These are phyloP conservation scores for Clarireedia homoeocarpa DNA, from an alignment of 2,329 filamentous ascomycete genomes.

Conservation along the genomic window DNA sequence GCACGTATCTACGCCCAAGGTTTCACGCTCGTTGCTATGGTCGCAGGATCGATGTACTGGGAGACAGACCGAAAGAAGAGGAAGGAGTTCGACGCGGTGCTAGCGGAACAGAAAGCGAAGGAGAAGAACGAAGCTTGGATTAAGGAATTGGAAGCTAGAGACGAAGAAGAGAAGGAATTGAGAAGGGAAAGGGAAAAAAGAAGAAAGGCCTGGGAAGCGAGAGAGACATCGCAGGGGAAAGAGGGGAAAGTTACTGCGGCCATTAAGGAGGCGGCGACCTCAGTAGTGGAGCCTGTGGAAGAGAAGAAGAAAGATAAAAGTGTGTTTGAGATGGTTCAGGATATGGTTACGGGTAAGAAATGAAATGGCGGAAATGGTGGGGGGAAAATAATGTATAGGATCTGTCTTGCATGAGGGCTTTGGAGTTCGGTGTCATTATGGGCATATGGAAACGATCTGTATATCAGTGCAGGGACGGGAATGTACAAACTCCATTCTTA, in stretches of 20 bases:
- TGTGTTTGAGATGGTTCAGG: slow-evolving; percentile 12
- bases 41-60: slow-evolving; percentile 85
- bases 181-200: slow-evolving; percentile 30
- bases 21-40: slow-evolving; percentile 84
- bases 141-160: slow-evolving; percentile 78
- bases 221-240: not conserved
- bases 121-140: slow-evolving; percentile 89
- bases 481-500: slow-evolving; percentile 9
- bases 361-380: not conserved
- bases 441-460: not conserved
- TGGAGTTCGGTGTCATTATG: not conserved
- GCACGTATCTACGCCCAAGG: slow-evolving; percentile 89
- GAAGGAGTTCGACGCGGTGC: slow-evolving; percentile 67
- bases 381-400: not conserved
- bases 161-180: slow-evolving; percentile 70
- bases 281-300: slow-evolving; percentile 9
- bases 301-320: slow-evolving; percentile 15
- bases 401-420: not conserved
- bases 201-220: slow-evolving; percentile 10
- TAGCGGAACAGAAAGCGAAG: slow-evolving; percentile 68
- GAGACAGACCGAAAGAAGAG: slow-evolving; percentile 71
- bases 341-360: slow-evolving; percentile 12
- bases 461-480: not conserved
- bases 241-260: not conserved
- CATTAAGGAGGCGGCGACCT: slow-evolving; percentile 1